Evolutionary conservation across 2,329 filamentous ascomycete genomes (phyloP), one percentile per base, ranked within the genome.

Genomic region (Pyrenophora tritici-repentis): DNA sequence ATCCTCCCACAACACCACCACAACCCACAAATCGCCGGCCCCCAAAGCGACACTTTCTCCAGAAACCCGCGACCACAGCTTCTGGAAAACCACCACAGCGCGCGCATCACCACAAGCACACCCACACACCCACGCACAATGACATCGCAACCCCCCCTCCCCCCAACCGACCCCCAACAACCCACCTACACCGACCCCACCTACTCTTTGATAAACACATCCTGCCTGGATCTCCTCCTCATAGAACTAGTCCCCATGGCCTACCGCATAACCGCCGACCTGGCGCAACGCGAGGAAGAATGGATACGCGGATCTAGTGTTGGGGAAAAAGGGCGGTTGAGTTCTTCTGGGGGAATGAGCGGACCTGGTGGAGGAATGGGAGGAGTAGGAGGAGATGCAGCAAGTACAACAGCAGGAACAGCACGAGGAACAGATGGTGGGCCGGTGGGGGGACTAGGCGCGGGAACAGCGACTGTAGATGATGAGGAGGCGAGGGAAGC

Each of bases 231-330:
- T 75, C 88, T 99, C 64, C 84, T 99, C 49, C 84, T 99, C 64
- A 97, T 97, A 71, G 94, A 99, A 78, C 85, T 99, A 47, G 94
- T 99, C 13, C 94, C 94, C 33, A 88, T 97, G 80, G 90, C 93
- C 4, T 91, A 95, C 75, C 86, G 94, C 59, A 82, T 97, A 56
- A 87, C 90, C 17, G 84, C 86, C 67, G 87, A 94, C 67, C 80
- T 91, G 4, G 84, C 86, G 51, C 77, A 76, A 24, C 71, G 75
- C 44, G 73, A 81, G 53, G 72, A 79, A 58, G 74, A 75, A 18
- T 78, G 55, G 62, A 58, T 67, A 16, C 59, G 61, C 20, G 50
- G 54, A 2, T 37, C 52, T 2, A 44, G 35, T 6, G 34, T 18
- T 8, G 32, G 33, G 42, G 50, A 24, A 59, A 63, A 40, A 45